These are phyloP conservation scores for Globisporangium uncinulatum DNA, from an alignment of 352 stramenopile genomes.

Conservation along the genomic window DNA sequence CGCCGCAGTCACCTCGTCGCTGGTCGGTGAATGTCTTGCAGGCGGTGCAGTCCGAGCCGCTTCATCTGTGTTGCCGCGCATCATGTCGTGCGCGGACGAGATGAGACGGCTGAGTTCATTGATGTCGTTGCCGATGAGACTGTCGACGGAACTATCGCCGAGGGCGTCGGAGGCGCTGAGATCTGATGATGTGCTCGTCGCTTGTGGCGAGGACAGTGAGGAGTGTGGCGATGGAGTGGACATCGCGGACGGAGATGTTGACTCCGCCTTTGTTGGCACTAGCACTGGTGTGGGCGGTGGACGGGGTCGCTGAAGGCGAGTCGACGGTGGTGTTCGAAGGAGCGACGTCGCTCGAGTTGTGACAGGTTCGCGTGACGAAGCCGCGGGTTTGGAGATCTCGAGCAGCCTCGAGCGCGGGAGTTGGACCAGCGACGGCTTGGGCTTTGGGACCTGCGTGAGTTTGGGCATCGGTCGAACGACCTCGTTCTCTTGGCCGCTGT, in stretches of 20 bases:
- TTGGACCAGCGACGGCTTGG: slow-evolving; percentile 33
- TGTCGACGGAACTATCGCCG: slow-evolving; percentile 36
- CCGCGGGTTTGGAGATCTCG: slow-evolving; percentile 6
- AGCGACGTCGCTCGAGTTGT: no score
- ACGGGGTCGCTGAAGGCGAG: background rate
- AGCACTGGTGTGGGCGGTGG: no score
- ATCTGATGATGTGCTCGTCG: background rate
- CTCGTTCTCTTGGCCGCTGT: slow-evolving; percentile 6
- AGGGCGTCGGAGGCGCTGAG: background rate
- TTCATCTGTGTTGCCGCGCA: background rate
- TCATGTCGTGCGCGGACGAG: slow-evolving; percentile 13
- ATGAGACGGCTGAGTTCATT: slow-evolving; percentile 34
- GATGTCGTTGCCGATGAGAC: slow-evolving; percentile 43
- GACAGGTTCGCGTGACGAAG: background rate
- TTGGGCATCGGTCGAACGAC: slow-evolving; percentile 42
- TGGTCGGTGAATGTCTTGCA: slow-evolving; percentile 17
- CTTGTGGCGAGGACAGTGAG: background rate
- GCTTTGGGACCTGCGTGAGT: slow-evolving; percentile 28
- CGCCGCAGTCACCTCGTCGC: slow-evolving; percentile 22
- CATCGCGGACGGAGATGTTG: background rate
- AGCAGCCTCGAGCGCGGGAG: slow-evolving; percentile 10
- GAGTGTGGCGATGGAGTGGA: background rate
- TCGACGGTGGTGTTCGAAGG: background rate
- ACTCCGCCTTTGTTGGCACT: background rate
- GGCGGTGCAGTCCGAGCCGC: background rate